Evolutionary conservation across 129 eudicot genomes (phyloP), one percentile per base, ranked within the genome.

Genomic region (Helianthus tuberosus): DNA sequence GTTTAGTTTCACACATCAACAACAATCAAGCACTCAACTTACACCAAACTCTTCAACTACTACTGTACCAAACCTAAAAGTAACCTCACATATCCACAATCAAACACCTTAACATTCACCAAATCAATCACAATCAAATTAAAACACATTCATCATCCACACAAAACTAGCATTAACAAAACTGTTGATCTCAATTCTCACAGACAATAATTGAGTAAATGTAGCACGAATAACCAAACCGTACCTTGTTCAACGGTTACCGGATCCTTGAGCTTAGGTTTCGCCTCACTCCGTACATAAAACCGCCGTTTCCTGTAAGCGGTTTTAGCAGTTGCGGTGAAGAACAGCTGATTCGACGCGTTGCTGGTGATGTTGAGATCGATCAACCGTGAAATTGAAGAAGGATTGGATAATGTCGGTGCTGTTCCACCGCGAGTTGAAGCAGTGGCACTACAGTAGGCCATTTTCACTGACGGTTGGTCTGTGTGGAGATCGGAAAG

Each of bases 191-290:
- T 39, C 65, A 58, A 2, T 29, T 29, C 20, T 20, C 54, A 46
- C 54, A 65, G 41, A 13, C 43, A 71, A 53, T 54, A 43, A 60
- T 66, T 47, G 11, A 52, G 48, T 15, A 50, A 58, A 67, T 27
- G 63, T 13, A 52, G 68, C 15, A 12, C 5, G 12, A 27, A 52
- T 2, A 43, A 43, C 47, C 47, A 36, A 59, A 75, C 54, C 54
- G 29, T 16, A 85, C 96, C 88, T 85, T 82, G 58, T 68, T 85
- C 79, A n/a, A 78, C 73, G 11, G 83, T 64, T 73, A 83, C 71
- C 70, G 78, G 78, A 57, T 79, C 93, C 70, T 74, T 72, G 15
- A 83, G 48, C 66, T 68, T 65, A 44, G 84, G 84, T 71, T 74
- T 63, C 4, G 89, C 79, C 68, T 85, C 84, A 68, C 90, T 77